A percentile compares a stretch with the other conserved stretches of the same genome.
Evolutionary conservation across 2,329 filamentous ascomycete species (phyloP).

Genomic region (Trichoderma sp.): DNA sequence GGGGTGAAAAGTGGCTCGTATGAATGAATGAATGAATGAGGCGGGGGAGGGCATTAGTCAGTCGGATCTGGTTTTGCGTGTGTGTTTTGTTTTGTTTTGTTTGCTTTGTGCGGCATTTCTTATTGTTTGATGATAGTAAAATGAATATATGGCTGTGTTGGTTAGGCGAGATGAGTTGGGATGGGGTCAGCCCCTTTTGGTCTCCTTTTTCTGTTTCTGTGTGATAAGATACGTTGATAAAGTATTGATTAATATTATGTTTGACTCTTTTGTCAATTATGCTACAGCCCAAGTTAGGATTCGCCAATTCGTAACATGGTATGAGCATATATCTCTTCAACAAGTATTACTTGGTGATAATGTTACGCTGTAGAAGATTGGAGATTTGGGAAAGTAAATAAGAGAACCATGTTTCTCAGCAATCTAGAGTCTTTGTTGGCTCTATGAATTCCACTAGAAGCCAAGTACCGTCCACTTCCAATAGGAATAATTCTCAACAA

Average conservation of each 20-base stretch:
- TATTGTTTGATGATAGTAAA: conserved; percentile 5
- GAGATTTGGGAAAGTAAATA: too few species aligned
- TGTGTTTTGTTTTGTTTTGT: neutral
- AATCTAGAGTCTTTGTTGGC: too few species aligned
- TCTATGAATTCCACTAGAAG: too few species aligned
- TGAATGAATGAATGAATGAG: neutral
- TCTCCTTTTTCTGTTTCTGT: neutral
- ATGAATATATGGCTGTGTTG: conserved; percentile 8
- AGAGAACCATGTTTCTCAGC: too few species aligned
- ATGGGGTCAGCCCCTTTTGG: neutral
- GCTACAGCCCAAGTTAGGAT: neutral
- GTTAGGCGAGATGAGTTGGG: conserved; percentile 12
- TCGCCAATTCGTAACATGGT: too few species aligned
- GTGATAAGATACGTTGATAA: neutral
- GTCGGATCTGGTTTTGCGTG: neutral
- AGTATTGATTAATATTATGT: neutral
- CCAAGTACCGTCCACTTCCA: too few species aligned
- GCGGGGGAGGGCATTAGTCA: neutral
- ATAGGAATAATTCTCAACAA: neutral
- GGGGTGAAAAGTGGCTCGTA: neutral
- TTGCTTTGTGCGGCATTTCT: neutral
- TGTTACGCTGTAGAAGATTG: too few species aligned
- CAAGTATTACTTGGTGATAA: too few species aligned
- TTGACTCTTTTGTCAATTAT: neutral
- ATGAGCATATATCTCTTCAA: too few species aligned